Percentiles rank a stretch among this genome's conserved stretches.
phyloP scores from a whole-genome alignment of 140 eudicot genomes.

The Erigeron philadelphicus region DNA sequence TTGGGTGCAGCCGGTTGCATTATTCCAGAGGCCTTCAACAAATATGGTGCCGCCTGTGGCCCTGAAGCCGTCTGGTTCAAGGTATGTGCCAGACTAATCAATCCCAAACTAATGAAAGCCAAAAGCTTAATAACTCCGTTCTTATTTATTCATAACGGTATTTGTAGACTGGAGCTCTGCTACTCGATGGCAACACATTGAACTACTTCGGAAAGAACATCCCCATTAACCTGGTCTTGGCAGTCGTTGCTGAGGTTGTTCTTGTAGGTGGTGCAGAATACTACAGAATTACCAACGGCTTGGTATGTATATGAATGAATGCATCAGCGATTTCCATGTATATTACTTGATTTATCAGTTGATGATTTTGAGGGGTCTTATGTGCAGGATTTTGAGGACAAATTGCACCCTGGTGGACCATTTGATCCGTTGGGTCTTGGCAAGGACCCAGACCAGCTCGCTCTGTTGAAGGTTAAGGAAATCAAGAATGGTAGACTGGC shows the following conservation, averaged over 20 bases:
- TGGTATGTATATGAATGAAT: constrained; percentile 42
- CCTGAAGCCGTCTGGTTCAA: constrained; percentile 99
- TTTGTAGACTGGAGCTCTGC: constrained; percentile 85
- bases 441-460: constrained; percentile 82
- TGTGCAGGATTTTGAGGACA: constrained; percentile 81
- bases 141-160: background rate
- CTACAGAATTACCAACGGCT: constrained; percentile 87
- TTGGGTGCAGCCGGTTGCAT: constrained; percentile 96
- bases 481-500: constrained; percentile 89
- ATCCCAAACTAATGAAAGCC: background rate
- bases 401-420: constrained; percentile 90
- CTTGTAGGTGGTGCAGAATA: constrained; percentile 98
- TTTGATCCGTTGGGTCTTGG: constrained; percentile 90
- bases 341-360: background rate
- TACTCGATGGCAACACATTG: constrained; percentile 94
- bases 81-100: constrained; percentile 30
- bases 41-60: constrained; percentile 87
- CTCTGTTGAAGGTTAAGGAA: constrained; percentile 81
- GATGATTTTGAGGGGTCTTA: constrained; percentile 1
- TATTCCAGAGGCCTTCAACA: constrained; percentile 97
- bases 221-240: constrained; percentile 75
- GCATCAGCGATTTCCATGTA: background rate
- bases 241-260: constrained; percentile 89
- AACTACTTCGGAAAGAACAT: constrained; percentile 93
- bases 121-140: background rate